Base-by-base conservation (phyloP, 768 basidiomycete genomes). In the Serpula lacrymans region DNA sequence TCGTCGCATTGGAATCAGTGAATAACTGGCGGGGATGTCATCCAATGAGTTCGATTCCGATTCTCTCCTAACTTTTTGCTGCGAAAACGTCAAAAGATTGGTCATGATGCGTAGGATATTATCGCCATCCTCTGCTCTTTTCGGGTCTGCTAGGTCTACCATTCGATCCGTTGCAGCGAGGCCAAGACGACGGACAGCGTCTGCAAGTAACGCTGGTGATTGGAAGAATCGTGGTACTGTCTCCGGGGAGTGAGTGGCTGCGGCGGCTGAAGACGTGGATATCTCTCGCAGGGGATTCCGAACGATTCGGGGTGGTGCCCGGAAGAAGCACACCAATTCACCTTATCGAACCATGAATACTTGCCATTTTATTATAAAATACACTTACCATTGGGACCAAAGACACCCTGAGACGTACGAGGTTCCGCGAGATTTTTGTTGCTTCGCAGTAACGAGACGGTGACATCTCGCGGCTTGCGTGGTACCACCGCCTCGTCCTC, bases 241-340 rank as follows among this genome's bases (percentile, higher is more conserved):
- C 11, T 40, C 53, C 20, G 55, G 49, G 9, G 62, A 47, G 5
- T 49, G 48, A 24, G 63, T 42, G 16, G 45, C 13, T 62, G 6
- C 39, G 45, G 33, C 52, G 7, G 58, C 61, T n/a, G 77, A 68
- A 13, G 76, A 74, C 27, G 68, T 57, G 3, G 74, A 71, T 11
- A 74, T 41, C 20, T 74, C 72, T 47, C 76, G 66, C 35, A 74
- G 55, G 10, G 14, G 46, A 37, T 79, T 79, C n/a, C 77, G 75
- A 7, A 87, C 78, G 42, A 85, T 75, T 12, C 84, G 76, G 14
- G 81, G 82, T 2, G 85, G 81, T 3, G 82, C 78, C 32, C 83
- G 77, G 66, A 88, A 93, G 65, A 95, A 93, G 55, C 83, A 89
- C 0, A 94, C 77, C 1, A 95, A 67, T 65, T 92, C 83, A 35